phyloP scores from a whole-genome alignment of 2,329 filamentous ascomycete genomes.

The Calonectria hawksworthii region DNA sequence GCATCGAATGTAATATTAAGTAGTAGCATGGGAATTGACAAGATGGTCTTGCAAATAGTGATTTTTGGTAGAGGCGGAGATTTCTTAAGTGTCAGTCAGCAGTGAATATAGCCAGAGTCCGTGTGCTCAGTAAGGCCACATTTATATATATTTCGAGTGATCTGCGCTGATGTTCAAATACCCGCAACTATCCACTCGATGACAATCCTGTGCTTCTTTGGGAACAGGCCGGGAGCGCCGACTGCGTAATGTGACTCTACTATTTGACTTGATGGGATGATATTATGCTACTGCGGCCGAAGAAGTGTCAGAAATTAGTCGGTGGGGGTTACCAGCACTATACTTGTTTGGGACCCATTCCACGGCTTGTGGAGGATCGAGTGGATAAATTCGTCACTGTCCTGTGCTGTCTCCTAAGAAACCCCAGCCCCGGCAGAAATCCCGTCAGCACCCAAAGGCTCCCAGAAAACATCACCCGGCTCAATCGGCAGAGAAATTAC shows the following conservation, averaged over 20 bases:
- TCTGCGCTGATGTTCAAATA: too few species aligned
- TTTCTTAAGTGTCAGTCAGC: too few species aligned
- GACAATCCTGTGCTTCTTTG: background rate
- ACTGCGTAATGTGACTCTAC: background rate
- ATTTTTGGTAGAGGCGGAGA: background rate
- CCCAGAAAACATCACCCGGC: background rate
- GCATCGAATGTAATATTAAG: background rate
- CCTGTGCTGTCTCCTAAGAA: background rate
- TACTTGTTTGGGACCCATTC: slow-evolving; percentile 6
- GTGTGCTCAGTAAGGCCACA: background rate
- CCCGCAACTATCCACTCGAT: background rate
- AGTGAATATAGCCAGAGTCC: background rate
- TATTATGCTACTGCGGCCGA: background rate
- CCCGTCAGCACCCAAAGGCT: background rate
- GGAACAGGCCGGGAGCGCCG: background rate
- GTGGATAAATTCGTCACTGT: background rate
- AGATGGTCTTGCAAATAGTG: background rate
- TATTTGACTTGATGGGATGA: background rate
- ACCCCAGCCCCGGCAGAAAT: background rate
- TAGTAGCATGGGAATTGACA: background rate
- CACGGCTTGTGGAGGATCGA: background rate
- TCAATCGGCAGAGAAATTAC: background rate
- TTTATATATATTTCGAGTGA: background rate
- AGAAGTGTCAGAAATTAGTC: background rate
- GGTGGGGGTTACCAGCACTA: background rate